phyloP scores from a whole-genome alignment of 1,284 basidiomycete genomes.

The Microbotryum violaceum region DNA sequence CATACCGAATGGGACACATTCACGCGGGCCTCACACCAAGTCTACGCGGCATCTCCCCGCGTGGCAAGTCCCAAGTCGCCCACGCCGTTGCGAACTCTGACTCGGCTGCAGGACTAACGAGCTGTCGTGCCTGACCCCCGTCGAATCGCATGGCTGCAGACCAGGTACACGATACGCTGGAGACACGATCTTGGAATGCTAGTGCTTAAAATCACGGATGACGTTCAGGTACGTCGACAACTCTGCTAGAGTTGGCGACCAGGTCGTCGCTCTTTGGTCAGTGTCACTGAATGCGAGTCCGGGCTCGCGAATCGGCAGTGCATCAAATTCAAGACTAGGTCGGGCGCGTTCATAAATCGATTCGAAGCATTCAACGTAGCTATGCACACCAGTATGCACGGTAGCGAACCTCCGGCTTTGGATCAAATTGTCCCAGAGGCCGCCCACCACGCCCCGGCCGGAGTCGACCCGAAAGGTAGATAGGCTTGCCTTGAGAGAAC shows the following conservation, averaged over 20 bases:
- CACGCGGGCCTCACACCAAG: neutral
- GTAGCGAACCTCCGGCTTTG: neutral
- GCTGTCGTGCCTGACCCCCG: neutral
- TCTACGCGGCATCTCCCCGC: constrained; percentile 1
- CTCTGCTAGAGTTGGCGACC: too few relatives aligned
- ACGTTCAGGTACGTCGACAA: constrained; percentile 59
- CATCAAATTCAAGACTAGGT: constrained; percentile 87
- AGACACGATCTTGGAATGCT: constrained; percentile 68
- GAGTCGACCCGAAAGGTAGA: too few relatives aligned
- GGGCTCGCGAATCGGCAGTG: constrained; percentile 54
- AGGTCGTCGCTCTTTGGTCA: too few relatives aligned
- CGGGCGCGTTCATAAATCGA: constrained; percentile 84
- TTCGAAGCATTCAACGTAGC: constrained; percentile 82
- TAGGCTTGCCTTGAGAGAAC: too few relatives aligned
- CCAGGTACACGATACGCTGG: constrained; percentile 83
- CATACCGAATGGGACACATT: constrained; percentile 19
- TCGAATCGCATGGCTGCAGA: constrained; percentile 46
- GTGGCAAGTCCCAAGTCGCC: neutral
- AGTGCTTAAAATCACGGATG: constrained; percentile 83
- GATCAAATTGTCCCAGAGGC: too few relatives aligned
- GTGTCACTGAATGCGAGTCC: neutral
- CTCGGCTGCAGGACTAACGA: neutral
- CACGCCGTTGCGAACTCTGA: neutral
- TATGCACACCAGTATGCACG: constrained; percentile 70
- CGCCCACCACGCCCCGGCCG: too few relatives aligned